Percentiles rank a stretch among this genome's conserved stretches.
phyloP scores from a whole-genome alignment of 192 early-diverging fungal species.

The Podila horticola region DNA sequence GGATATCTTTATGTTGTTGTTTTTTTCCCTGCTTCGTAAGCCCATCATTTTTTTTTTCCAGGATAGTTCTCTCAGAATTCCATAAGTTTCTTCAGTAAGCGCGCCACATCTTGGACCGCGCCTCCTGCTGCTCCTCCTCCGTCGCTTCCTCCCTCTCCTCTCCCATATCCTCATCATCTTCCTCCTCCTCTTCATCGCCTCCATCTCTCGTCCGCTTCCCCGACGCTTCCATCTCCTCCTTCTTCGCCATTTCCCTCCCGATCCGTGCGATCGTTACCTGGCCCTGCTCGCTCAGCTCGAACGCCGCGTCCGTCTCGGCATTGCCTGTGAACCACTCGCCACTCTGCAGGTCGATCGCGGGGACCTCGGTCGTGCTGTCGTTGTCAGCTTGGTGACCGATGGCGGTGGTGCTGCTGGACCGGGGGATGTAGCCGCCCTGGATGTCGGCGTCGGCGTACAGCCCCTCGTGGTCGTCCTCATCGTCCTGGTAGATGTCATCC shows the following conservation, averaged over 20 bases:
- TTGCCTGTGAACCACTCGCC: slow-evolving; percentile 50
- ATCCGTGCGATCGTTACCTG: slow-evolving; percentile 47
- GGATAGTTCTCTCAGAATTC: not conserved
- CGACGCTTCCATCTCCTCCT: slow-evolving; percentile 1
- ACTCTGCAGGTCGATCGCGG: slow-evolving; percentile 36
- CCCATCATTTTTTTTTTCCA: not conserved
- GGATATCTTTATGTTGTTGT: not conserved
- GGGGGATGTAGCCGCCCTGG: slow-evolving; percentile 45
- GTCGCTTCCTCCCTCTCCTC: not conserved
- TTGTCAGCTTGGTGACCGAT: slow-evolving; percentile 3
- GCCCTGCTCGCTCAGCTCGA: slow-evolving; percentile 47
- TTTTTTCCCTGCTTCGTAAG: not conserved
- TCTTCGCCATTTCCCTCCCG: slow-evolving; percentile 5
- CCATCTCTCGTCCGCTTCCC: not conserved
- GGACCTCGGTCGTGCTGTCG: slow-evolving; percentile 10
- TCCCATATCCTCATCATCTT: slow-evolving; percentile 13
- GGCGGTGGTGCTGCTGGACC: slow-evolving; percentile 27
- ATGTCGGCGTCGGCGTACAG: slow-evolving; percentile 47
- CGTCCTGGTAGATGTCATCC: slow-evolving; percentile 27
- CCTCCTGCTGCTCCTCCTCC: slow-evolving; percentile 39
- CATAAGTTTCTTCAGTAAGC: slow-evolving; percentile 18
- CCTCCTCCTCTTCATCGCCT: not conserved
- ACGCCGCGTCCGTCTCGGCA: slow-evolving; percentile 38
- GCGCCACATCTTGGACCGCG: slow-evolving; percentile 47
- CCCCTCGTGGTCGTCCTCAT: slow-evolving; percentile 41